Evolutionary conservation across 2,329 filamentous ascomycete species (phyloP).

Genomic region (Gaeumannomyces sp.): DNA sequence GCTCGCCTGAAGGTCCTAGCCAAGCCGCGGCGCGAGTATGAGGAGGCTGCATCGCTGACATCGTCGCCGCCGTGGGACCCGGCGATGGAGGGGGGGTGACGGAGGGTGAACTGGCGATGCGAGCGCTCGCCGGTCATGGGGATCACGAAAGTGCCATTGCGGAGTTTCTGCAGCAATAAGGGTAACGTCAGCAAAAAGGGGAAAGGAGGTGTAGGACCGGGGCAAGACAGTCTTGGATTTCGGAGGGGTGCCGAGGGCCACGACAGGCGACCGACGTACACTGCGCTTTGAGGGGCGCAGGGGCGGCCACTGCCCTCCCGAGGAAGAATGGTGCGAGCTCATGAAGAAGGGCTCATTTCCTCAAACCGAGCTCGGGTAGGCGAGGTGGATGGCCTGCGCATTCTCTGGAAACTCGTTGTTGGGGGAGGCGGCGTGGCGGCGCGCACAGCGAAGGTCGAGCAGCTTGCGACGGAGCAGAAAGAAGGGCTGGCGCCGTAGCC

Average conservation of each 20-base stretch:
- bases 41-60: conserved; percentile 26
- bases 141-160: conserved; percentile 81
- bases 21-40: conserved; percentile 28
- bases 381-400: background rate
- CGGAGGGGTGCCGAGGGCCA: no score
- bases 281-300: conserved; percentile 39
- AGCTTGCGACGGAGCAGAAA: background rate
- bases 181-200: conserved; percentile 6
- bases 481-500: no score
- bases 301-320: conserved; percentile 33
- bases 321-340: conserved; percentile 23
- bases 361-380: background rate
- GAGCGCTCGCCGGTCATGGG: conserved; percentile 81
- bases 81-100: conserved; percentile 36
- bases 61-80: conserved; percentile 27
- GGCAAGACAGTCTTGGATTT: background rate
- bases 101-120: conserved; percentile 72
- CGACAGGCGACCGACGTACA: conserved; percentile 25
- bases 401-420: background rate
- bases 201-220: background rate
- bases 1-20: conserved; percentile 28
- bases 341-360: conserved; percentile 15
- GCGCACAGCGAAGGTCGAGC: no score
- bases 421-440: background rate
- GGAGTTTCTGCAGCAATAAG: conserved; percentile 53